Percentiles rank a stretch among this genome's conserved stretches.
Conservation (phyloP, 495 filamentous ascomycete genomes). For the Jackrogersella multiformis region DNA sequence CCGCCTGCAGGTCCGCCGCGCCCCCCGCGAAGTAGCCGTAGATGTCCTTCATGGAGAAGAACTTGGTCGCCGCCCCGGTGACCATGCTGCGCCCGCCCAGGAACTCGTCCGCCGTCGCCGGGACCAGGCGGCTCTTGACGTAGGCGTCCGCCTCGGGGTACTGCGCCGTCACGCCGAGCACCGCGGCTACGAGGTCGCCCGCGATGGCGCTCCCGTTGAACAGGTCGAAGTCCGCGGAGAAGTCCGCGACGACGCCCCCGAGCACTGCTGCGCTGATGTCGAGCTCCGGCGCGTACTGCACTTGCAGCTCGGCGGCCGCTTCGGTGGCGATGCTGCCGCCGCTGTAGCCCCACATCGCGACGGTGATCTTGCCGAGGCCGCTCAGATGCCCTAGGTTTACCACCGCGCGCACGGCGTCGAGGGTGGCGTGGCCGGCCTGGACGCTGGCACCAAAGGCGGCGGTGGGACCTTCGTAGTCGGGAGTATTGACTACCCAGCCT, state of each 20-base stretch:
- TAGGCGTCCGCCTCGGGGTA: slow-evolving; percentile 37
- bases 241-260: slow-evolving; percentile 56
- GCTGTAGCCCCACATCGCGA: slow-evolving; percentile 63
- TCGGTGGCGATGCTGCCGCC: slow-evolving; percentile 65
- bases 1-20: slow-evolving; percentile 36
- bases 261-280: slow-evolving; percentile 59
- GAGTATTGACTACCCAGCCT: slow-evolving; percentile 59
- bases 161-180: slow-evolving; percentile 43
- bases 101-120: slow-evolving; percentile 41
- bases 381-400: slow-evolving; percentile 32
- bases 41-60: slow-evolving; percentile 49
- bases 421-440: slow-evolving; percentile 54
- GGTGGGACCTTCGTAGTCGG: slow-evolving; percentile 59
- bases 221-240: slow-evolving; percentile 38
- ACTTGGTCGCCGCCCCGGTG: slow-evolving; percentile 34
- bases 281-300: slow-evolving; percentile 64
- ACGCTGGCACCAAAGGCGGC: slow-evolving; percentile 54
- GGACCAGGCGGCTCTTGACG: slow-evolving; percentile 33
- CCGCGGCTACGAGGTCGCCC: slow-evolving; percentile 36
- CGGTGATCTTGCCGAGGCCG: slow-evolving; percentile 11
- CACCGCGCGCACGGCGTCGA: slow-evolving; percentile 60
- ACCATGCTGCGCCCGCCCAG: slow-evolving; percentile 43
- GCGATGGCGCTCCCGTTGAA: slow-evolving; percentile 36
- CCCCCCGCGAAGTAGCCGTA: slow-evolving; percentile 55
- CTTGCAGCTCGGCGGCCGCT: slow-evolving; percentile 63